Evolutionary conservation across 2,329 filamentous ascomycete genomes (phyloP), one percentile per base, ranked within the genome.

Genomic region (Cryphonectria carpinicola): DNA sequence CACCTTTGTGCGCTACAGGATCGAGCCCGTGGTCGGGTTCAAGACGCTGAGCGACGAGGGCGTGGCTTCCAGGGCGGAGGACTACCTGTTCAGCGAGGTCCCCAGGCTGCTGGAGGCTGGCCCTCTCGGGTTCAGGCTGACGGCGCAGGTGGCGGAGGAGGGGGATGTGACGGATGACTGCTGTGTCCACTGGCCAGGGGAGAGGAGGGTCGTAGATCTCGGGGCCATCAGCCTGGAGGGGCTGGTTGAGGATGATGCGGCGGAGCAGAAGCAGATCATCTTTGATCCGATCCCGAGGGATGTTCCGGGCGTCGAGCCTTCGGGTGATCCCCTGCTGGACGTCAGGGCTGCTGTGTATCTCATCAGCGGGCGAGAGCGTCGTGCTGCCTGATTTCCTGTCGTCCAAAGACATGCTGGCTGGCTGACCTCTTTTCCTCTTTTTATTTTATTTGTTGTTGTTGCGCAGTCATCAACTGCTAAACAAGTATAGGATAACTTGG

Each of bases 251-350:
- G 79, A 81, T n/a, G 79, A 81, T 52, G 80, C 84, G 67, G 79
- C 78, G 68, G 78, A 84, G 79, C 83, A 86, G 79, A 85, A 88
- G 79, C 78, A 80, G 43, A 79, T 86, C 56, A 89, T 89, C 73
- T 89, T 87, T 73, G 87, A 90, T 79, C 87, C 87, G 1, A 82
- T 89, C 65, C 87, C 87, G 6, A 80, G 87, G 67, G 60, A 41
- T 41, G 82, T 89, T 1, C 78, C 84, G 28, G 87, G 87, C 0
- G 78, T 89, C 32, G 85, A 87, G 75, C 73, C 82, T 5, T 85
- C 82, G 71, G 84, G 79, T 28, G 87, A 90, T 80, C 87, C 87
- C 54, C 76, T 90, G 72, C 74, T 89, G 72, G 86, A 89, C 60
- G 80, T 88, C 67, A 80, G 87, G 60, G 87, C 87, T 13, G 84